Percentiles rank a stretch among this genome's conserved stretches.
Conservation (phyloP, 1,284 basidiomycete species). For the Irpex lacteus region DNA sequence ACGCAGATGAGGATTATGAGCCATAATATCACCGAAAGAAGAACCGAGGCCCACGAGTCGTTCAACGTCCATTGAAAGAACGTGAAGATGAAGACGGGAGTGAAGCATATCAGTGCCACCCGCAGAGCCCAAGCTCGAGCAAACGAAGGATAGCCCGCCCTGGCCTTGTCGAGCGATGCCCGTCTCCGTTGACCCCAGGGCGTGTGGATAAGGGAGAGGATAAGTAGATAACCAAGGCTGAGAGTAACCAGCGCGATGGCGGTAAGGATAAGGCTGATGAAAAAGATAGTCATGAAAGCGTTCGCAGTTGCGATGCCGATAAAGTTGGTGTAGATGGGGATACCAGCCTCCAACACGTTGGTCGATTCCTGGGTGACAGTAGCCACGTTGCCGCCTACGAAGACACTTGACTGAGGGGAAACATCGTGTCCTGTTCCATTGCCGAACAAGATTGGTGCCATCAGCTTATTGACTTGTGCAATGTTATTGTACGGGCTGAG, state of each 20-base stretch:
- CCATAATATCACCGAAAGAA: conserved; percentile 68
- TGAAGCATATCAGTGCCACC: conserved; percentile 54
- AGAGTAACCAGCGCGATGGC: conserved; percentile 54
- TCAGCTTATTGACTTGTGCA: conserved; percentile 18
- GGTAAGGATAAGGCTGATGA: conserved; percentile 63
- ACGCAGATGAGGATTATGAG: conserved; percentile 50
- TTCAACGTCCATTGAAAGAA: conserved; percentile 88
- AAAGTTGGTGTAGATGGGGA: conserved; percentile 79
- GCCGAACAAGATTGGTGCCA: conserved; percentile 7
- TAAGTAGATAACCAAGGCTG: conserved; percentile 46
- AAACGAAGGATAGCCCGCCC: conserved; percentile 44
- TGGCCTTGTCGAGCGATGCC: conserved; percentile 24
- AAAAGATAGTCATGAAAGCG: conserved; percentile 82
- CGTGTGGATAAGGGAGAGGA: conserved; percentile 32
- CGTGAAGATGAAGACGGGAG: conserved; percentile 74
- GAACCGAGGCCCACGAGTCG: conserved; percentile 78
- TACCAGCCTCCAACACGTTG: conserved; percentile 72
- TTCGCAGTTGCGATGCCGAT: conserved; percentile 76
- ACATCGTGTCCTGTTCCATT: not conserved
- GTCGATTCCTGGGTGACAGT: conserved; percentile 63
- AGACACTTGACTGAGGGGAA: conserved; percentile 1
- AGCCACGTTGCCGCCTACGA: conserved; percentile 41
- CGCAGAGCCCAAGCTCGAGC: conserved; percentile 59
- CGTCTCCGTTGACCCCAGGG: conserved; percentile 22
- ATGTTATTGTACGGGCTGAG: conserved; percentile 72